A percentile compares a stretch with the other conserved stretches of the same genome.
phyloP scores from a whole-genome alignment of 495 filamentous ascomycete species.

The Talaromyces nanjingensis region DNA sequence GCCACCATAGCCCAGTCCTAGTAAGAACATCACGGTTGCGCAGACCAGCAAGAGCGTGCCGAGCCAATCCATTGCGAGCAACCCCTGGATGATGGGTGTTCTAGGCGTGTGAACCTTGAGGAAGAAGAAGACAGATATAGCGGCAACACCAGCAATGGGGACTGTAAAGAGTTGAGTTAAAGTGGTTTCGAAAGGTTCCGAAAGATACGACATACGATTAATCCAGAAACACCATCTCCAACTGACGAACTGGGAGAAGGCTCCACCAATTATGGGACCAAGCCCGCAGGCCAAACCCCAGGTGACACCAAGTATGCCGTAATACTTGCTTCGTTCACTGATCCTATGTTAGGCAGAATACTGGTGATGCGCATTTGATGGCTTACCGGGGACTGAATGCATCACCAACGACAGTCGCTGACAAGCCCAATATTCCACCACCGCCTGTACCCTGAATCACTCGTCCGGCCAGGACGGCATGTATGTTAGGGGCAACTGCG shows the following conservation, averaged over 20 bases:
- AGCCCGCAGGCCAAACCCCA: constrained; percentile 73
- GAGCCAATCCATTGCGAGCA: constrained; percentile 66
- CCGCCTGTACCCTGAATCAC: constrained; percentile 79
- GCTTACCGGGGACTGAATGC: constrained; percentile 60
- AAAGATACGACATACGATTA: constrained; percentile 14
- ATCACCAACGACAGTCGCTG: constrained; percentile 77
- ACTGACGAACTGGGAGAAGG: constrained; percentile 52
- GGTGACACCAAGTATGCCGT: constrained; percentile 55
- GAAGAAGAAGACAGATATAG: constrained; percentile 55
- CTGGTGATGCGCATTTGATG: neutral
- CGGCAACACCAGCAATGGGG: constrained; percentile 56
- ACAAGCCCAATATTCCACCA: constrained; percentile 71
- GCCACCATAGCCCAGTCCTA: constrained; percentile 65
- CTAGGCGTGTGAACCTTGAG: constrained; percentile 65
- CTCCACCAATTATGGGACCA: constrained; percentile 70
- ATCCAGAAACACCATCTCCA: constrained; percentile 18
- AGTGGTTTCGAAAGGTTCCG: neutral
- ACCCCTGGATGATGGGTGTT: constrained; percentile 56
- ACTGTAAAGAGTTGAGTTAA: constrained; percentile 21
- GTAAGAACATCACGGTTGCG: constrained; percentile 62
- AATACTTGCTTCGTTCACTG: constrained; percentile 56
- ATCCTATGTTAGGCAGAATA: neutral
- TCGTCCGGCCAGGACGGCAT: constrained; percentile 67
- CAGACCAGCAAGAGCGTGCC: constrained; percentile 56
- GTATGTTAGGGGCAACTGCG: constrained; percentile 57